Evolutionary conservation across 192 early-diverging fungal species (phyloP).

Genomic region (Funneliformis geosporum): DNA sequence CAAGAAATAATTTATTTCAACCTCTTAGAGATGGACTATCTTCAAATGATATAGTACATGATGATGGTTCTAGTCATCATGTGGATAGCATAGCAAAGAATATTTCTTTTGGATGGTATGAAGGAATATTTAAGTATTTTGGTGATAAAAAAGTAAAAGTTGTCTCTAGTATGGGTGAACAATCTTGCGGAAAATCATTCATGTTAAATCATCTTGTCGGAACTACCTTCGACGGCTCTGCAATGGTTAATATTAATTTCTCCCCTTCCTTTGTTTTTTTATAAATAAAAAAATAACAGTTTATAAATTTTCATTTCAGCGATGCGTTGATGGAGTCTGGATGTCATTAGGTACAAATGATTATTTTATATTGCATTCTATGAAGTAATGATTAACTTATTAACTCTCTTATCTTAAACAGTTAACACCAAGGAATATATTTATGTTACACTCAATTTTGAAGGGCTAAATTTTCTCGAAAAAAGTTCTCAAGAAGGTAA

Average conservation of each 20-base stretch:
- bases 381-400: background rate
- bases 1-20: constrained; percentile 27
- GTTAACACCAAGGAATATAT: constrained; percentile 1
- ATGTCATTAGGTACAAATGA: constrained; percentile 24
- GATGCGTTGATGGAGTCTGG: constrained; percentile 34
- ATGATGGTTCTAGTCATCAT: background rate
- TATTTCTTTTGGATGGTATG: constrained; percentile 30
- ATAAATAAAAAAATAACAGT: background rate
- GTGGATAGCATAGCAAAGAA: background rate
- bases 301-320: constrained; percentile 1
- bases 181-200: constrained; percentile 32
- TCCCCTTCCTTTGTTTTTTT: background rate
- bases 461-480: constrained; percentile 22
- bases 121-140: constrained; percentile 31
- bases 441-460: constrained; percentile 34
- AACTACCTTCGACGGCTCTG: constrained; percentile 28
- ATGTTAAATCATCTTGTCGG: constrained; percentile 30
- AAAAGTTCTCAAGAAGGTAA: constrained; percentile 30
- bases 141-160: constrained; percentile 27
- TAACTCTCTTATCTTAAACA: background rate
- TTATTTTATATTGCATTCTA: background rate
- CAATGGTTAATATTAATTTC: constrained; percentile 6
- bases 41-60: background rate
- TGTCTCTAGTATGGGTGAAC: constrained; percentile 32
- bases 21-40: constrained; percentile 25